phyloP scores from a whole-genome alignment of 495 filamentous ascomycete genomes.

The Pseudoneurospora amorphoporcata region DNA sequence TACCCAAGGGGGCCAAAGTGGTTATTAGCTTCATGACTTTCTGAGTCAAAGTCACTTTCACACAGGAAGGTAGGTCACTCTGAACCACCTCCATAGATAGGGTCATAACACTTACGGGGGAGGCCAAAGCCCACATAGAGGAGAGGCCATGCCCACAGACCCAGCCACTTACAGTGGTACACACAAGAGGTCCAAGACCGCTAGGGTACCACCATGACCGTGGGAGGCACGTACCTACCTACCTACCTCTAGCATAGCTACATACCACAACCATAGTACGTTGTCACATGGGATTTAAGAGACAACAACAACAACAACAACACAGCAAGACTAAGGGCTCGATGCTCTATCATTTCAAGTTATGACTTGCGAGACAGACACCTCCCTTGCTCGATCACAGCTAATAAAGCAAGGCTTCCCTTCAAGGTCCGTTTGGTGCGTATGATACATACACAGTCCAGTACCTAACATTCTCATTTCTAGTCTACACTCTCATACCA shows the following conservation, averaged over 20 bases:
- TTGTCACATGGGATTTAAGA: not conserved
- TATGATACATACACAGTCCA: not conserved
- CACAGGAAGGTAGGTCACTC: not conserved
- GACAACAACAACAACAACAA: not conserved
- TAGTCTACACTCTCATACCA: not conserved
- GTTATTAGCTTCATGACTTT: not conserved
- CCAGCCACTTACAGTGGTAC: too few relatives aligned
- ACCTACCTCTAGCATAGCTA: not conserved
- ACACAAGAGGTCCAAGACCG: too few relatives aligned
- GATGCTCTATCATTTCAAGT: too few relatives aligned
- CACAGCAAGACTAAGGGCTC: conserved; percentile 2
- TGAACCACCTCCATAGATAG: not conserved
- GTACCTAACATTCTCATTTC: not conserved
- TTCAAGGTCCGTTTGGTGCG: not conserved
- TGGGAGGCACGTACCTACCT: not conserved
- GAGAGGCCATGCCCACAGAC: too few relatives aligned
- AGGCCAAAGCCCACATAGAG: too few relatives aligned
- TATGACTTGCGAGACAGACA: too few relatives aligned
- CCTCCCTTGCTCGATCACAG: too few relatives aligned
- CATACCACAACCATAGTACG: conserved; percentile 6
- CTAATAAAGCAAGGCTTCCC: not conserved
- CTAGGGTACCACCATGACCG: too few relatives aligned
- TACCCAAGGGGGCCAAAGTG: not conserved
- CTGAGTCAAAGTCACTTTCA: not conserved
- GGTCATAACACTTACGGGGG: too few relatives aligned